Conservation (phyloP, 306 rosid genomes). For the Cucurbita maxima region DNA sequence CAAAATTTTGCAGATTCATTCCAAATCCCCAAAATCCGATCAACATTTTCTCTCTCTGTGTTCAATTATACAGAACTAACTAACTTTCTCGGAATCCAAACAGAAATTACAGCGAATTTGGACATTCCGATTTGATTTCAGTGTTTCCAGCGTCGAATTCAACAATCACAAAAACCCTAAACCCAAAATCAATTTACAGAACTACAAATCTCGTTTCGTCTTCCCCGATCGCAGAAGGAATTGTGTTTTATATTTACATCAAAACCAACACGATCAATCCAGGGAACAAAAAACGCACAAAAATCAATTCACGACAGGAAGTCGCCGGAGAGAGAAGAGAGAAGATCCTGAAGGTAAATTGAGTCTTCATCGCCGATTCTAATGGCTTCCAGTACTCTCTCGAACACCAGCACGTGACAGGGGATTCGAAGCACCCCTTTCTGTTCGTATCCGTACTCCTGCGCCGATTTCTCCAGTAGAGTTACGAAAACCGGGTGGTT, state of each 20-base stretch:
- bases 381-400: conserved; percentile 68
- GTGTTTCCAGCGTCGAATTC: neutral
- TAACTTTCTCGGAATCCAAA: neutral
- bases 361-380: conserved; percentile 41
- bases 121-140: neutral
- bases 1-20: too few species aligned
- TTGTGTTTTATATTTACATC: neutral
- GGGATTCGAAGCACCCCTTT: conserved; percentile 81
- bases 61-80: neutral
- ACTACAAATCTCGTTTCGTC: neutral
- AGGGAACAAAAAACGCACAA: neutral
- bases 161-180: too few species aligned
- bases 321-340: conserved; percentile 29
- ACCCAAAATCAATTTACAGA: neutral
- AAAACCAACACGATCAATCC: neutral
- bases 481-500: conserved; percentile 78
- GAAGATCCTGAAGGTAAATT: conserved; percentile 34
- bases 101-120: neutral
- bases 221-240: neutral
- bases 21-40: neutral
- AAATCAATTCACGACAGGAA: neutral
- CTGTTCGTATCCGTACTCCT: conserved; percentile 89
- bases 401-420: conserved; percentile 63
- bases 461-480: conserved; percentile 69
- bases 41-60: neutral